Conservation (phyloP, 805 yeast genomes). For the Cyberlindnera mrakii region DNA sequence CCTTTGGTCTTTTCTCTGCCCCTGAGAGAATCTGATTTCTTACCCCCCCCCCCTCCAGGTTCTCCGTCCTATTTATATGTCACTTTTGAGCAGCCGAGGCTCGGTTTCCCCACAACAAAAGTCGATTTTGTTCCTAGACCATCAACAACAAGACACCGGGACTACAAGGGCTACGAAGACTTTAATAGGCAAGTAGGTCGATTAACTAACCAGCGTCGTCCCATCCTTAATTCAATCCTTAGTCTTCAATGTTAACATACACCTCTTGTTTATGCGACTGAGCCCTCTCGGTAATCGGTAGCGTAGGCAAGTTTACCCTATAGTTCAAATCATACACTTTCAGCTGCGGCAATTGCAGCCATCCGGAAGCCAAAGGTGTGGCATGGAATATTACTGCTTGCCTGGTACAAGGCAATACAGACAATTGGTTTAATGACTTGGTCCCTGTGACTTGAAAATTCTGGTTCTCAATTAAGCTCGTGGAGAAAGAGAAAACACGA, state of each 20-base stretch:
- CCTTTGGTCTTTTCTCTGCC: background rate
- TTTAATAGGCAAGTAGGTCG: too few relatives aligned
- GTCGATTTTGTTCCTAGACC: too few relatives aligned
- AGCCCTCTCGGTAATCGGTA: slow-evolving; percentile 32
- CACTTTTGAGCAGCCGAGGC: too few relatives aligned
- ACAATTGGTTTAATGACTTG: slow-evolving; percentile 17
- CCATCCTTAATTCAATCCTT: background rate
- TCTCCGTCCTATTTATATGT: too few relatives aligned
- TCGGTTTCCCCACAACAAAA: too few relatives aligned
- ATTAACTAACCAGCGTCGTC: too few relatives aligned
- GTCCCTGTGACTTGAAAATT: slow-evolving; percentile 32
- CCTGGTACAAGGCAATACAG: slow-evolving; percentile 56
- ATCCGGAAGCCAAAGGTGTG: slow-evolving; percentile 12
- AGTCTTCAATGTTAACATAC: slow-evolving; percentile 5
- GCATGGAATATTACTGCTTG: slow-evolving; percentile 34
- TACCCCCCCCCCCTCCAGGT: too few relatives aligned
- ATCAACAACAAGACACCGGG: too few relatives aligned
- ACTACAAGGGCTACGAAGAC: too few relatives aligned
- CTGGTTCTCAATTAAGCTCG: slow-evolving; percentile 34
- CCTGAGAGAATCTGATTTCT: too few relatives aligned
- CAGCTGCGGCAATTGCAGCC: slow-evolving; percentile 49
- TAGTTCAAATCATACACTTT: slow-evolving; percentile 64
- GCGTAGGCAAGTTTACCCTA: slow-evolving; percentile 53
- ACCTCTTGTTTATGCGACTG: slow-evolving; percentile 25
- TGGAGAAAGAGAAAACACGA: slow-evolving; percentile 56